A percentile compares a stretch with the other conserved stretches of the same genome.
Evolutionary conservation across 768 basidiomycete genomes (phyloP).

Genomic region (Pleurotus salmoneostramineus): DNA sequence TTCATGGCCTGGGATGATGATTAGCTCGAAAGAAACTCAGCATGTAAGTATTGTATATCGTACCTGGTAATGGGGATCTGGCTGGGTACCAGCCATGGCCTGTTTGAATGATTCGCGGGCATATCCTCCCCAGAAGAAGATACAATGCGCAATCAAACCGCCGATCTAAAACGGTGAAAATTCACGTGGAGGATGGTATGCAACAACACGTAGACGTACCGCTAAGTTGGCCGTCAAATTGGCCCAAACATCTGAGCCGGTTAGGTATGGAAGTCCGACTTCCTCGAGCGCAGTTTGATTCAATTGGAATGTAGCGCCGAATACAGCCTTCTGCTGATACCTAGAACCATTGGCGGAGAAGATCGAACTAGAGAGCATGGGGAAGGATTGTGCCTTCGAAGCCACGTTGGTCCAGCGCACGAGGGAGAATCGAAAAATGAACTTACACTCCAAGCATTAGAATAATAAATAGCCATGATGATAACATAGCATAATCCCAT

Average conservation of each 20-base stretch:
- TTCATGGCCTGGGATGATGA: conserved; percentile 39
- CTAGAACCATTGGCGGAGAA: conserved; percentile 51
- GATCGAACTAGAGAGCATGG: conserved; percentile 58
- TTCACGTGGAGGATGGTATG: neutral
- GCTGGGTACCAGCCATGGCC: conserved; percentile 38
- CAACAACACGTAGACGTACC: conserved; percentile 20
- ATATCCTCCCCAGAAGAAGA: conserved; percentile 56
- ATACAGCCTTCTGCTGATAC: conserved; percentile 53
- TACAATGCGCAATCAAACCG: conserved; percentile 50
- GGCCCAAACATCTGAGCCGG: conserved; percentile 51
- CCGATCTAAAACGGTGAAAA: conserved; percentile 39
- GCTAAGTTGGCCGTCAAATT: conserved; percentile 45
- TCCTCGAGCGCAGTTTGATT: conserved; percentile 51
- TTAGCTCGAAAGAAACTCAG: neutral
- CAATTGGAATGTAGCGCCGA: conserved; percentile 44
- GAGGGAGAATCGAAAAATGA: neutral
- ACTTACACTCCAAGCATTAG: conserved; percentile 57
- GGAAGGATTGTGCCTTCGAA: conserved; percentile 44
- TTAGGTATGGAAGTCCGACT: conserved; percentile 43
- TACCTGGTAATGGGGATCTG: conserved; percentile 56
- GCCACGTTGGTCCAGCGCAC: neutral
- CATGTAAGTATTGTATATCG: neutral
- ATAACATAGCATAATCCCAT: conserved; percentile 46
- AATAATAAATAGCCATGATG: conserved; percentile 56
- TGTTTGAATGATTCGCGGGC: conserved; percentile 46